Evolutionary conservation across 2,329 filamentous ascomycete genomes (phyloP).

Genomic region (Ascochyta lentis): DNA sequence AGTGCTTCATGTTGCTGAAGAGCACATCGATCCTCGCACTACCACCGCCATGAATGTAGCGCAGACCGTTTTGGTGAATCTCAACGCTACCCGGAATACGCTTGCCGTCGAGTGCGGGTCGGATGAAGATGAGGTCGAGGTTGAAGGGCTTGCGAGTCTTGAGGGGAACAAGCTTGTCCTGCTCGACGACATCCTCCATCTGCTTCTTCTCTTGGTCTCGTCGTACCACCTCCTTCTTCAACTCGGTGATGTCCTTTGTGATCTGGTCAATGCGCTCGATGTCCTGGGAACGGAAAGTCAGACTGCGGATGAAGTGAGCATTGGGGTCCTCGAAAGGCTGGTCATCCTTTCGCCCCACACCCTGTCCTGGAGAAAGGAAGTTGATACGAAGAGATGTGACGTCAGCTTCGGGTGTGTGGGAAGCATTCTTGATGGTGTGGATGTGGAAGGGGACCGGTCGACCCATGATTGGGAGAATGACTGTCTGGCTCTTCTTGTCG

Average conservation of each 20-base stretch:
- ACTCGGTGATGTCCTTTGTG: conserved; percentile 89
- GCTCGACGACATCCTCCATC: conserved; percentile 98
- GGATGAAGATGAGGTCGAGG: conserved; percentile 93
- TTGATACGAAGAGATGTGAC: conserved; percentile 96
- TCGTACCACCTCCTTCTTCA: conserved; percentile 91
- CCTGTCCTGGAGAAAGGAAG: conserved; percentile 94
- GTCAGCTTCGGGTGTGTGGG: conserved; percentile 94
- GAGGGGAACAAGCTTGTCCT: conserved; percentile 95
- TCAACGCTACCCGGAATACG: conserved; percentile 94
- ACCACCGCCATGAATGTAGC: conserved; percentile 81
- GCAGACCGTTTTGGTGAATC: conserved; percentile 98
- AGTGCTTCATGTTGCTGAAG: conserved; percentile 97
- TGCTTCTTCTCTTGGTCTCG: conserved; percentile 99
- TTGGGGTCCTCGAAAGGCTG: conserved; percentile 96
- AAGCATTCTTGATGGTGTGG: conserved; percentile 97
- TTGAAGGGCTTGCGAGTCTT: conserved; percentile 90
- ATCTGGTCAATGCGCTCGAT: conserved; percentile 89
- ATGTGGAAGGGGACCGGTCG: conserved; percentile 98
- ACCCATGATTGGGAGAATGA: conserved; percentile 96
- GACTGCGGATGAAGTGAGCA: conserved; percentile 92
- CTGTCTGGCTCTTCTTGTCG: conserved; percentile 85
- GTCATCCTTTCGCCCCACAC: conserved; percentile 95
- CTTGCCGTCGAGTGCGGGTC: conserved; percentile 94
- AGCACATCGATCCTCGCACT: conserved; percentile 87
- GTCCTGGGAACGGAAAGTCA: conserved; percentile 93